phyloP scores from a whole-genome alignment of 192 early-diverging fungal genomes.

The Coemansia sp. region DNA sequence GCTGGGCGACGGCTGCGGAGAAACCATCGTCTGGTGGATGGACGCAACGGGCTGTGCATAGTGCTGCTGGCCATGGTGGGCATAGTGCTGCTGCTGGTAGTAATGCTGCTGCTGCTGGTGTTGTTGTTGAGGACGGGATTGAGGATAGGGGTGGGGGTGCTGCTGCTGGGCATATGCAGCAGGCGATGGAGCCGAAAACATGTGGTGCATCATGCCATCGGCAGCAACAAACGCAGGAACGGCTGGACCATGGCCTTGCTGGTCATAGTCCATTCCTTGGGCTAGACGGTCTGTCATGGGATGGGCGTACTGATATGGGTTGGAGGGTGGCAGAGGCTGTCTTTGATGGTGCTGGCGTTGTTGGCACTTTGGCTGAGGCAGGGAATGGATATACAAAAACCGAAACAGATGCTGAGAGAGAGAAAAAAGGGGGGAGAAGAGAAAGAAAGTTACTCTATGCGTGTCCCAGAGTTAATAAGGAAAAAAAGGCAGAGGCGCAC shows the following conservation, averaged over 20 bases:
- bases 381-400: not conserved
- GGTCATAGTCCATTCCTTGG: slow-evolving; percentile 47
- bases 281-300: slow-evolving; percentile 43
- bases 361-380: too few relatives aligned
- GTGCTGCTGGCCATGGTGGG: slow-evolving; percentile 19
- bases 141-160: slow-evolving; percentile 25
- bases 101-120: slow-evolving; percentile 21
- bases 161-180: slow-evolving; percentile 21
- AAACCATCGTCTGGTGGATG: slow-evolving; percentile 38
- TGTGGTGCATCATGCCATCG: slow-evolving; percentile 46
- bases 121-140: slow-evolving; percentile 1
- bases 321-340: not conserved
- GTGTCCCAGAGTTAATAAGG: not conserved
- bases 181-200: slow-evolving; percentile 27
- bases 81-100: slow-evolving; percentile 12
- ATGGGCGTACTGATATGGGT: not conserved
- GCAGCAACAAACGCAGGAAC: slow-evolving; percentile 8
- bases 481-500: not conserved
- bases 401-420: not conserved
- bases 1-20: slow-evolving; percentile 18
- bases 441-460: not conserved
- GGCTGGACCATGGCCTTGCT: slow-evolving; percentile 21
- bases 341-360: not conserved
- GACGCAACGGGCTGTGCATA: slow-evolving; percentile 16
- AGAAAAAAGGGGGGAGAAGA: not conserved